Conservation (phyloP, 148 eudicot genomes). For the Polygonum aviculare region DNA sequence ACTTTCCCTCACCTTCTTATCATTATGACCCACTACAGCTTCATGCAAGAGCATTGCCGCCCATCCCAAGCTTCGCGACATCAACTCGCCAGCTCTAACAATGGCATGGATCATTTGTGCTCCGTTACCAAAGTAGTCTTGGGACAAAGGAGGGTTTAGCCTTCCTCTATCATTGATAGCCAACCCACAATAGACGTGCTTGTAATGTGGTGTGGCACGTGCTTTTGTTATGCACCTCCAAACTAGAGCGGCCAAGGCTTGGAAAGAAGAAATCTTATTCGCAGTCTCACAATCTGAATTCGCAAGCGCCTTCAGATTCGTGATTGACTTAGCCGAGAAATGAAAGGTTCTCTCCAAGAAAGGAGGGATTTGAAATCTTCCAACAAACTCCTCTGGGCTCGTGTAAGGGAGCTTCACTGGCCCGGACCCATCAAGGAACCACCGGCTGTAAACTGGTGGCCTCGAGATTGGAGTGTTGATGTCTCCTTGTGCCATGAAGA, state of each 20-base stretch:
- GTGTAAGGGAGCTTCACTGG: slow-evolving; percentile 16
- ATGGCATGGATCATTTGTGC: too few species aligned
- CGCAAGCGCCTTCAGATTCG: slow-evolving; percentile 20
- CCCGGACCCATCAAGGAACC: slow-evolving; percentile 12
- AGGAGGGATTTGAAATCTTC: not conserved
- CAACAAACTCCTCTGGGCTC: slow-evolving; percentile 11
- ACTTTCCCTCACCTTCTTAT: not conserved
- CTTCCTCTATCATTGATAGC: not conserved
- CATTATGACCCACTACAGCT: not conserved
- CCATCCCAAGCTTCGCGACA: not conserved
- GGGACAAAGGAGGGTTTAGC: not conserved
- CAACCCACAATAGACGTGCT: not conserved
- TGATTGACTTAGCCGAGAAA: slow-evolving; percentile 9
- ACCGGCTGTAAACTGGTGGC: not conserved
- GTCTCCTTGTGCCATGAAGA: not conserved
- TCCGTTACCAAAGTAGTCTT: slow-evolving; percentile 3
- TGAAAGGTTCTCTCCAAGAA: slow-evolving; percentile 18
- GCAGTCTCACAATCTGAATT: slow-evolving; percentile 1
- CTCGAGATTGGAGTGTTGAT: slow-evolving; percentile 1
- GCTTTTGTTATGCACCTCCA: slow-evolving; percentile 9
- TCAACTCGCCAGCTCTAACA: not conserved
- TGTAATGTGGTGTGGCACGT: not conserved
- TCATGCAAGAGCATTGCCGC: not conserved
- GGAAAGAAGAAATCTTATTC: slow-evolving; percentile 11
- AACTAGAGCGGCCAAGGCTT: not conserved